phyloP scores from a whole-genome alignment of 495 filamentous ascomycete species.

The Hypoxylon intermedium region DNA sequence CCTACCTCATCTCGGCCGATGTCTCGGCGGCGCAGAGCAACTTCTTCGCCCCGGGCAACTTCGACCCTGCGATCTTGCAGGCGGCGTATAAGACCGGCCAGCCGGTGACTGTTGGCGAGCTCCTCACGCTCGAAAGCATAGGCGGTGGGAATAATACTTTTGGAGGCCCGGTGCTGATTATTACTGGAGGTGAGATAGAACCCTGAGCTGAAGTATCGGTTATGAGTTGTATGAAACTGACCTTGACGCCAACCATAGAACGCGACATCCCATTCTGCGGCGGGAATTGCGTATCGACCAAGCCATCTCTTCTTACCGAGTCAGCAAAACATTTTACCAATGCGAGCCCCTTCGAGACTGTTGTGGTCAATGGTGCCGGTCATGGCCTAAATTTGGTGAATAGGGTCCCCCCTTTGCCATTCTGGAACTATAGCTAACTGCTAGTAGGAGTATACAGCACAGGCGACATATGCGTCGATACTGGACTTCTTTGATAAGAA shows the following conservation, averaged over 20 bases:
- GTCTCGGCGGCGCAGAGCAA: conserved; percentile 15
- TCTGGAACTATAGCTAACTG: background rate
- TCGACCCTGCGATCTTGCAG: conserved; percentile 54
- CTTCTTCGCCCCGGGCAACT: conserved; percentile 57
- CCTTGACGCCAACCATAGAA: conserved; percentile 27
- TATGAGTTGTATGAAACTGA: background rate
- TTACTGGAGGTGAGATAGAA: conserved; percentile 51
- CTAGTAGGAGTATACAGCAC: conserved; percentile 16
- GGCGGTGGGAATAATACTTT: conserved; percentile 43
- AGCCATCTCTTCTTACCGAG: conserved; percentile 51
- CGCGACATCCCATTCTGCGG: conserved; percentile 62
- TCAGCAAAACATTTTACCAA: conserved; percentile 51
- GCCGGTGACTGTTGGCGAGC: conserved; percentile 59
- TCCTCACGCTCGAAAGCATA: conserved; percentile 49
- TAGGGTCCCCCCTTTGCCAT: background rate
- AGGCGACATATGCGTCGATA: conserved; percentile 10
- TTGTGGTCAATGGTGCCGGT: conserved; percentile 57
- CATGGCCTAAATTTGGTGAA: conserved; percentile 57
- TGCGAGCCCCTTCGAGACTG: conserved; percentile 50
- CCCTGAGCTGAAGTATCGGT: too few relatives aligned
- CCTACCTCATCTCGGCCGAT: conserved; percentile 41
- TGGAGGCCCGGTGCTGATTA: conserved; percentile 56
- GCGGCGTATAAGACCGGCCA: conserved; percentile 55
- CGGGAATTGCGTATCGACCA: conserved; percentile 56
- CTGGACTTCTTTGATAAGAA: conserved; percentile 20